Conservation (phyloP, 495 filamentous ascomycete species). For the Aspergillus ellipticus region DNA sequence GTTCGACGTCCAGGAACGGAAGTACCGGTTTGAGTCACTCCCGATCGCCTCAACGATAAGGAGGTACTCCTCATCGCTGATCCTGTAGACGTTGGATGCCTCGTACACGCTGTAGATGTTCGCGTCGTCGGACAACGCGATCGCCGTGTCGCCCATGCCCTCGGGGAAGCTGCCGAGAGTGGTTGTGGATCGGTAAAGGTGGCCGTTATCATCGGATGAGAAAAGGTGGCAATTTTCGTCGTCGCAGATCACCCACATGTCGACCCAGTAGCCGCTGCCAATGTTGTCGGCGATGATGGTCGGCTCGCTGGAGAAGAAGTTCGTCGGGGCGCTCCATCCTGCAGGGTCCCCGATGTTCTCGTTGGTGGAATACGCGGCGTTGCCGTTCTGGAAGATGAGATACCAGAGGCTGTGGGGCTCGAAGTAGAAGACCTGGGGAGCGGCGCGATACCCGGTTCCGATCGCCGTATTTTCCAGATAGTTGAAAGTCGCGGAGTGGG, state of each 20-base stretch:
- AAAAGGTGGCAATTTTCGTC: constrained; percentile 57
- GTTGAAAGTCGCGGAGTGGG: not conserved
- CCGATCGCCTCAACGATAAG: constrained; percentile 65
- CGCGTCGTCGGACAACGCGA: constrained; percentile 47
- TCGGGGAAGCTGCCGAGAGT: constrained; percentile 56
- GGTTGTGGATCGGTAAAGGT: constrained; percentile 59
- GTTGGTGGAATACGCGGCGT: constrained; percentile 54
- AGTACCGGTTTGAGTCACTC: constrained; percentile 50
- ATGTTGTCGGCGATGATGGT: constrained; percentile 40
- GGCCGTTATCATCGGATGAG: constrained; percentile 63
- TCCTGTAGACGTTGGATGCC: constrained; percentile 60
- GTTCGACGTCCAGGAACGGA: constrained; percentile 59
- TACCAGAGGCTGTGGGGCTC: constrained; percentile 56
- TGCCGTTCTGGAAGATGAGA: constrained; percentile 59
- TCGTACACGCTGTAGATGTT: constrained; percentile 55
- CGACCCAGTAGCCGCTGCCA: constrained; percentile 46
- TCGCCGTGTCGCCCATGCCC: constrained; percentile 48
- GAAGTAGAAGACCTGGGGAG: constrained; percentile 61
- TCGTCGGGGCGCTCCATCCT: constrained; percentile 49
- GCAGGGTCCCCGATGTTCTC: constrained; percentile 53
- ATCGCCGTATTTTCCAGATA: constrained; percentile 4
- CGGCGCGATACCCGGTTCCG: constrained; percentile 33
- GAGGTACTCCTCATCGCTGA: constrained; percentile 49
- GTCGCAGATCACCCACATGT: constrained; percentile 60
- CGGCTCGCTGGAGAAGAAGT: constrained; percentile 50